Base-by-base conservation (phyloP, 331 rosid species). In the Arachis monticola region DNA sequence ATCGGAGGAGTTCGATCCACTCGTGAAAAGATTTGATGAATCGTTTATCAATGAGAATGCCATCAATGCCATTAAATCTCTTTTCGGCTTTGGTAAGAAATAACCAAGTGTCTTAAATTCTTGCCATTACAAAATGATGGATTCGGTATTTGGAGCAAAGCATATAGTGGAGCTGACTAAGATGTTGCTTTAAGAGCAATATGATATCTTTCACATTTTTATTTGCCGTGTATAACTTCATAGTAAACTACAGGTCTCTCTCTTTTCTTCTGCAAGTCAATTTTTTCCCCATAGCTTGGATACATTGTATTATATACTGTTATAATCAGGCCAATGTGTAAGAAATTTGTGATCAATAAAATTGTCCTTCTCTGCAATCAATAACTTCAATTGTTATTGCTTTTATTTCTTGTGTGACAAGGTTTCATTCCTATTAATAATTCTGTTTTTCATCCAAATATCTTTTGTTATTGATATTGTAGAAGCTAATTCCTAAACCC, bases 41-140 rank as follows among this genome's bases (percentile, higher is more conserved):
- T 95, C 99, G 8, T 92, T 95, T 67, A 92, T 95, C 92, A 94
- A 94, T 11, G 99, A 95, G 84, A 92, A 80, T 51, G 99, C 99
- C 66, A 92, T 95, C 89, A 92, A 95, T 76, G 99, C 97, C 72
- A 90, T 95, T 47, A 95, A 95, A 79, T 92, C 97, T 66, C 73
- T 92, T 47, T 94, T 94, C 78, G 99, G 99, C 72, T 88, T 90
- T 83, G 64, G 85, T 77, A 90, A 94, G 85, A 91, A 90, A 59
- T 94, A 84, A 86, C 72, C 12, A n/a, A 55, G 17, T 31, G 31
- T 13, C 17, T 13, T 53, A n/a, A n/a, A 17, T n/a, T 55, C 32
- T 38, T 14, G 70, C 63, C 70, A 72, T 32, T 17, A 17, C 22
- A 17, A 17, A 17, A 17, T 17, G 22, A 17, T 17, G 22, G 22